Percentiles rank a stretch among this genome's conserved stretches.
These are phyloP conservation scores for Citrus australasica DNA, from an alignment of 345 rosid genomes.

Conservation along the genomic window DNA sequence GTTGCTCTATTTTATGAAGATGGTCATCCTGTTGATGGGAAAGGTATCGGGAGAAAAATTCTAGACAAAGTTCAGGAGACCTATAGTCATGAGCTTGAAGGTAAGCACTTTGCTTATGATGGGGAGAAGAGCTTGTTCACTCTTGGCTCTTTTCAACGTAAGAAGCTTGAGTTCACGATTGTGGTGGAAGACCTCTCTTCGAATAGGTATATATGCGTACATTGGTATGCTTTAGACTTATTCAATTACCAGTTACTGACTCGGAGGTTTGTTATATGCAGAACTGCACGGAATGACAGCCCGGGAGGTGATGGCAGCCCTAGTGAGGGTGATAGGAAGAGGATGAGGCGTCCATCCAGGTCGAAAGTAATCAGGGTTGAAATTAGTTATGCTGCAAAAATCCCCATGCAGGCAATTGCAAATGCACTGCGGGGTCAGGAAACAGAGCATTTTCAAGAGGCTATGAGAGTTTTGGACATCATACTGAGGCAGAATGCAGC, in stretches of 20 bases:
- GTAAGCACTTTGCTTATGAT: slow-evolving; percentile 32
- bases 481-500: slow-evolving; percentile 21
- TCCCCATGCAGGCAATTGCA: slow-evolving; percentile 22
- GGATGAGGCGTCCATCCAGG: slow-evolving; percentile 4
- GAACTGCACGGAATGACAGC: not conserved
- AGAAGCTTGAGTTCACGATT: slow-evolving; percentile 24
- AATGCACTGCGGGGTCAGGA: slow-evolving; percentile 19
- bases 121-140: slow-evolving; percentile 30
- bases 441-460: slow-evolving; percentile 21
- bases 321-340: slow-evolving; percentile 9
- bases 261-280: not conserved
- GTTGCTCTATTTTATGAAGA: slow-evolving; percentile 29
- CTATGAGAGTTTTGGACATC: slow-evolving; percentile 26
- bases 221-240: not conserved
- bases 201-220: slow-evolving; percentile 4
- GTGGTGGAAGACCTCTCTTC: slow-evolving; percentile 17
- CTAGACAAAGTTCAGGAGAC: slow-evolving; percentile 22
- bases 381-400: slow-evolving; percentile 27
- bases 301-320: not conserved
- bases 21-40: slow-evolving; percentile 17
- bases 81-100: slow-evolving; percentile 21
- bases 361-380: slow-evolving; percentile 18
- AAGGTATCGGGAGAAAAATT: slow-evolving; percentile 22
- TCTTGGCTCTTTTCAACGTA: slow-evolving; percentile 16
- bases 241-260: not conserved